Evolutionary conservation across 306 rosid species (phyloP), one percentile per base, ranked within the genome.

Genomic region (Hylodesmum podocarpum): DNA sequence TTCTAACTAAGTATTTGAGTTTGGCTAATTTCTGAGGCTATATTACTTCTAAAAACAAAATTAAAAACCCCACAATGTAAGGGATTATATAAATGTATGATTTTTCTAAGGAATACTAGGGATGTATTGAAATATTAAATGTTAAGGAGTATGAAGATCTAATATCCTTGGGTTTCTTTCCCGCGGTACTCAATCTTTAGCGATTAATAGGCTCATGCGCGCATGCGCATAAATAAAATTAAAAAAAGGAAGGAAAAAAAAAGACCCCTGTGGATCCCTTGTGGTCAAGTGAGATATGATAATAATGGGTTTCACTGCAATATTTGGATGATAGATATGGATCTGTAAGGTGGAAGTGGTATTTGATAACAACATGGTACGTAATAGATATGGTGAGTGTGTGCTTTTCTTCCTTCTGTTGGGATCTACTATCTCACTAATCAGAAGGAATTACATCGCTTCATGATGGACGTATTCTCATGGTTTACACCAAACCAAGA

Each of bases 401-500:
- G 78, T 80, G 79, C 36, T 46, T 81, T 73, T 50, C 46, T 74
- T 80, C 3, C 73, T 81, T 76, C 46, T 37, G 58, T 44, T 64
- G 82, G 33, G 72, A 68, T 57, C 83, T 31, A 31, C 83, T 31
- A 31, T 25, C 77, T 27, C 36, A 61, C 72, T 73, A 73, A 83
- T 75, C 25, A 77, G 74, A 59, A 83, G 83, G 77, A 81, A 62
- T n/a, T n/a, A n/a, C 87, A 80, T 83, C 85, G 75, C 83, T 51
- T 72, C 84, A 72, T 74, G 81, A 75, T 75, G 85, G 81, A 80
- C 81, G 78, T 65, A 72, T 80, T 77, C 82, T 77, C 85, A 80
- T 64, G 40, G 80, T 77, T 85, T 79, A 72, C 86, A 80, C 87
- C 87, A 78, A 85, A 87, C 91, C 69, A 81, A 72, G 28, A 68